Percentiles rank a stretch among this genome's conserved stretches.
Evolutionary conservation across 441 rosid genomes (phyloP).

Genomic region (Daphne laureola): DNA sequence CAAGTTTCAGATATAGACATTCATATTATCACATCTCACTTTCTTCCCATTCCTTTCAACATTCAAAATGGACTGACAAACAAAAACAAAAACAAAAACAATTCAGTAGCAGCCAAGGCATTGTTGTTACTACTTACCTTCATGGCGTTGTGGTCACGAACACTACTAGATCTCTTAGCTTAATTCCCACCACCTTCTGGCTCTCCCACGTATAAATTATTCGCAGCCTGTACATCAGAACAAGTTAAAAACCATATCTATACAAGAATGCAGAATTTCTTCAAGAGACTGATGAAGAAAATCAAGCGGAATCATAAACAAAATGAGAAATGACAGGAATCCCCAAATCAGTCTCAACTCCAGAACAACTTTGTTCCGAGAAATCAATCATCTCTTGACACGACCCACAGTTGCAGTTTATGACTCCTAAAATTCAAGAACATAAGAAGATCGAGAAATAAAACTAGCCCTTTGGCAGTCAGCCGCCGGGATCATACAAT

Average conservation of each 20-base stretch:
- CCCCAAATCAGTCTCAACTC: not conserved
- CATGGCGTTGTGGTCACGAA: slow-evolving; percentile 61
- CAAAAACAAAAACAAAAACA: not conserved
- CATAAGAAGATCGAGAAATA: not conserved
- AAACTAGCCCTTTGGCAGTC: too few relatives aligned
- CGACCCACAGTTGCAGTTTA: too few relatives aligned
- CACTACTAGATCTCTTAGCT: slow-evolving; percentile 37
- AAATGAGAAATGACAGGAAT: not conserved
- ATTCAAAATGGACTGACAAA: not conserved
- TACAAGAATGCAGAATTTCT: not conserved
- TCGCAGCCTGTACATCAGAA: not conserved
- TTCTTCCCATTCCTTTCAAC: not conserved
- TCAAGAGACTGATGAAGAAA: not conserved
- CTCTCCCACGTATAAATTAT: slow-evolving; percentile 27
- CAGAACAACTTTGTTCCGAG: not conserved
- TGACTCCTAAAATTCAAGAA: too few relatives aligned
- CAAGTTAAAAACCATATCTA: not conserved
- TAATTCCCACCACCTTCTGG: slow-evolving; percentile 13
- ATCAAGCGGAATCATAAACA: not conserved
- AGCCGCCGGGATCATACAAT: too few relatives aligned
- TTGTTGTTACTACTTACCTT: slow-evolving; percentile 34
- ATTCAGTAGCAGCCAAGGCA: not conserved
- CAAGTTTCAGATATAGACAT: not conserved
- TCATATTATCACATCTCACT: not conserved
- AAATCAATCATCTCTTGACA: not conserved